phyloP scores from a whole-genome alignment of 1,139 yeast species.

The Taphrina flavorubra region DNA sequence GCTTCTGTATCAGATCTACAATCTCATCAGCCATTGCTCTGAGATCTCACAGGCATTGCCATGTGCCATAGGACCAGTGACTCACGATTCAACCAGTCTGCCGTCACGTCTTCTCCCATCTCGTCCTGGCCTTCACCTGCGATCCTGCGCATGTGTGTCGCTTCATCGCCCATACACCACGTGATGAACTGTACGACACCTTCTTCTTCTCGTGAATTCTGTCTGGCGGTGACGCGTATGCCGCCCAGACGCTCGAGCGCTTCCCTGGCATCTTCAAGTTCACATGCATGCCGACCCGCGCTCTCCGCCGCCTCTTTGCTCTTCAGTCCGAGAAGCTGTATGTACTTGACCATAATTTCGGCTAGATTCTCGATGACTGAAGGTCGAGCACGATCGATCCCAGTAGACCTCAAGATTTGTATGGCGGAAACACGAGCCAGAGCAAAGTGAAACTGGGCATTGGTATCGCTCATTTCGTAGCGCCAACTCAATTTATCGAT shows the following conservation, averaged over 20 bases:
- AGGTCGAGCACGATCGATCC: slow-evolving; percentile 73
- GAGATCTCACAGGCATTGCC: too few species aligned
- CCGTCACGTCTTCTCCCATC: slow-evolving; percentile 32
- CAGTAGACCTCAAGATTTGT: slow-evolving; percentile 70
- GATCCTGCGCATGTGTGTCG: slow-evolving; percentile 39
- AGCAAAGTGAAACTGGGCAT: slow-evolving; percentile 41
- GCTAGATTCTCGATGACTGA: slow-evolving; percentile 66
- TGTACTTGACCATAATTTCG: slow-evolving; percentile 65
- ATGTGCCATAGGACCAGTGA: not conserved
- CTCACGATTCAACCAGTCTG: slow-evolving; percentile 41
- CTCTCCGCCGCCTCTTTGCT: slow-evolving; percentile 54
- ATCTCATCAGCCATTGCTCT: not conserved
- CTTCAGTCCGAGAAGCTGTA: slow-evolving; percentile 56
- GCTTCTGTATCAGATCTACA: slow-evolving; percentile 34
- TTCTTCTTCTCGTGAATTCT: slow-evolving; percentile 54
- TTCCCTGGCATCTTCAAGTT: slow-evolving; percentile 61
- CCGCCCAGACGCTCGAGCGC: slow-evolving; percentile 64
- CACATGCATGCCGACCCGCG: slow-evolving; percentile 55
- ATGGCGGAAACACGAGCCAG: slow-evolving; percentile 42
- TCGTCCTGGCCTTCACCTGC: slow-evolving; percentile 41
- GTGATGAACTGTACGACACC: slow-evolving; percentile 56
- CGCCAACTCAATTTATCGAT: too few species aligned
- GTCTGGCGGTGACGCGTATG: slow-evolving; percentile 52
- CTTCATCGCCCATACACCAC: slow-evolving; percentile 55
- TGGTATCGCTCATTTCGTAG: slow-evolving; percentile 21